phyloP scores from a whole-genome alignment of 805 yeast species.

The Blastobotrys robertii region DNA sequence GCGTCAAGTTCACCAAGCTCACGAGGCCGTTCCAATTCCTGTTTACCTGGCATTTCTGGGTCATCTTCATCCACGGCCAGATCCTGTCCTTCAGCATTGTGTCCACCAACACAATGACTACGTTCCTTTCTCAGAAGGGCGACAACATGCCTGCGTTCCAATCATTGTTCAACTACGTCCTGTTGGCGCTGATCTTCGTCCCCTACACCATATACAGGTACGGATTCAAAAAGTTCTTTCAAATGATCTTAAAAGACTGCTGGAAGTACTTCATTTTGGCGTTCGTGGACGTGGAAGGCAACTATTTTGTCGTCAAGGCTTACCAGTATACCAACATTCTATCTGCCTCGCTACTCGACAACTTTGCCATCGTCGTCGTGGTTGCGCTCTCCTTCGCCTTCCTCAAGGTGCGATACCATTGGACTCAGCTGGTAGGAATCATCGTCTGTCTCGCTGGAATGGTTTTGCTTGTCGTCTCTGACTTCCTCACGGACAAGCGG shows the following conservation, averaged over 20 bases:
- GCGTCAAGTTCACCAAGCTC: background rate
- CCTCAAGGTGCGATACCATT: conserved; percentile 36
- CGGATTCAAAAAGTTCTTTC: conserved; percentile 30
- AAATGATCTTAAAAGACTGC: conserved; percentile 26
- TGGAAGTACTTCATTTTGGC: conserved; percentile 36
- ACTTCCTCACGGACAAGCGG: conserved; percentile 32
- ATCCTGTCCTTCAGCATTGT: conserved; percentile 32
- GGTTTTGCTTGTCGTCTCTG: conserved; percentile 34
- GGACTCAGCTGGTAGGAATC: conserved; percentile 35
- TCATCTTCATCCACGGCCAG: conserved; percentile 34
- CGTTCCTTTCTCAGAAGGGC: conserved; percentile 30
- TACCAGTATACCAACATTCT: conserved; percentile 35
- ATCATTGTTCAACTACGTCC: conserved; percentile 32
- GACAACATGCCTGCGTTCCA: conserved; percentile 37
- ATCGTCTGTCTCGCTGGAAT: conserved; percentile 34
- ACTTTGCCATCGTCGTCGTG: conserved; percentile 37
- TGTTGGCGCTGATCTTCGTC: conserved; percentile 30
- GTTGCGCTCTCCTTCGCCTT: conserved; percentile 33
- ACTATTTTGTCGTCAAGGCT: conserved; percentile 37
- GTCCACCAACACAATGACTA: conserved; percentile 36
- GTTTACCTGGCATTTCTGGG: conserved; percentile 30
- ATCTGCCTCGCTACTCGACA: conserved; percentile 35
- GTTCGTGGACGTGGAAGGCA: conserved; percentile 38
- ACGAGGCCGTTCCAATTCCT: conserved; percentile 20
- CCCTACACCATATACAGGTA: conserved; percentile 31